Evolutionary conservation across 2,329 filamentous ascomycete genomes (phyloP).

Genomic region (Aspergillus costaricaensis): DNA sequence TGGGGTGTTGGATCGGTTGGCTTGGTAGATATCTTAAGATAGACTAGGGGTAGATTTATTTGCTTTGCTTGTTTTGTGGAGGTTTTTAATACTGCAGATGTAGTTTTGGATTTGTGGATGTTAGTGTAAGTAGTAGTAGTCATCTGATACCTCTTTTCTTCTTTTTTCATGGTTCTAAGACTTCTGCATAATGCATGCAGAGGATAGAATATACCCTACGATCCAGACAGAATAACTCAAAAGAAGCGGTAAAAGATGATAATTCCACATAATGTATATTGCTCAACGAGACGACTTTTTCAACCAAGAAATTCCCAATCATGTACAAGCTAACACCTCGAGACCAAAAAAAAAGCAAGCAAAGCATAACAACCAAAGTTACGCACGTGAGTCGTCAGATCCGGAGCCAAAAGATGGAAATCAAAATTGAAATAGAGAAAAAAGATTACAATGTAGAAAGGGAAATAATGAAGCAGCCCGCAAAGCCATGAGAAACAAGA

Average conservation of each 20-base stretch:
- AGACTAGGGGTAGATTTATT: no score
- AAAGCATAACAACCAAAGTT: background rate
- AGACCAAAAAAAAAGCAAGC: background rate
- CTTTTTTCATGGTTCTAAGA: background rate
- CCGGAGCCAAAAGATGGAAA: background rate
- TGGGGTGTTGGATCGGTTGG: slow-evolving; percentile 59
- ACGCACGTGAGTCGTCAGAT: background rate
- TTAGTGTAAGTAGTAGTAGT: background rate
- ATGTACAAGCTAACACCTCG: background rate
- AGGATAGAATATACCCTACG: no score
- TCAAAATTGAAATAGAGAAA: background rate
- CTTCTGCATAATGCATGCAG: background rate
- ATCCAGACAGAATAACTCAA: background rate
- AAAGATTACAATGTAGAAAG: slow-evolving; percentile 1
- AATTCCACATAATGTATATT: background rate
- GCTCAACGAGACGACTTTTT: background rate
- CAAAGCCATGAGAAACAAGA: background rate
- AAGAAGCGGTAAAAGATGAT: background rate
- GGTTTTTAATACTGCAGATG: no score
- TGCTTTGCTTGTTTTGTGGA: no score
- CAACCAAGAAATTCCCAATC: background rate
- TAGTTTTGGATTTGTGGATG: no score
- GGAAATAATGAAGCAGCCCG: no score
- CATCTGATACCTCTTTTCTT: background rate
- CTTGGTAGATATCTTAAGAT: slow-evolving; percentile 55